Evolutionary conservation across 2,329 filamentous ascomycete species (phyloP).

Genomic region (Lecanicillium sp.): DNA sequence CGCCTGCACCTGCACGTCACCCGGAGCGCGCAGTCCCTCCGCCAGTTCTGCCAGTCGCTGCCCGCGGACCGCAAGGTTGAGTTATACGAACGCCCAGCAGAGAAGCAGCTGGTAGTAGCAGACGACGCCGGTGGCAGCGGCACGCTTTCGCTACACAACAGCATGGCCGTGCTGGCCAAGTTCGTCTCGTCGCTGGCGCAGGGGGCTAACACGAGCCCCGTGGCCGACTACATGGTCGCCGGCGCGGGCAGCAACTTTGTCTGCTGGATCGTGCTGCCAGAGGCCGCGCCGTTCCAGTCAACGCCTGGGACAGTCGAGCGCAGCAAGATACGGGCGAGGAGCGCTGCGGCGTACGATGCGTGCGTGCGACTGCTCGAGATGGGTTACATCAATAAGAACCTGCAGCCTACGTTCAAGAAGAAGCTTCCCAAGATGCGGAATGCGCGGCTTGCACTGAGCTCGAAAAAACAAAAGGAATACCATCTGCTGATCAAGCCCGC

Average conservation of each 20-base stretch:
- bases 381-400: conserved; percentile 63
- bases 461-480: conserved; percentile 69
- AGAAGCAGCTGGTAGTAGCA: conserved; percentile 57
- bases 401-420: conserved; percentile 68
- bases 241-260: conserved; percentile 53
- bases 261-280: conserved; percentile 75
- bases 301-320: conserved; percentile 56
- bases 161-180: conserved; percentile 62
- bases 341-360: conserved; percentile 80
- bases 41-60: conserved; percentile 68
- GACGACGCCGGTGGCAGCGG: conserved; percentile 59
- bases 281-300: conserved; percentile 63
- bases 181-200: conserved; percentile 61
- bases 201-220: conserved; percentile 26
- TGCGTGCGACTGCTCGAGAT: conserved; percentile 64
- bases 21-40: conserved; percentile 57
- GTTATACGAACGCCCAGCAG: conserved; percentile 23
- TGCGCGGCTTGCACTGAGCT: conserved; percentile 72
- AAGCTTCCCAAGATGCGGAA: conserved; percentile 78
- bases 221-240: conserved; percentile 57
- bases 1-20: conserved; percentile 53
- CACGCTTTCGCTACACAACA: conserved; percentile 72
- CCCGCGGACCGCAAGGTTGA: conserved; percentile 61
- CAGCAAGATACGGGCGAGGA: conserved; percentile 75
- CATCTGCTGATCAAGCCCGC: conserved; percentile 72